Percentiles rank a stretch among this genome's conserved stretches.
These are phyloP conservation scores for Teratosphaeria pseudoeucalypti DNA, from an alignment of 2,329 filamentous ascomycete genomes.

Conservation along the genomic window DNA sequence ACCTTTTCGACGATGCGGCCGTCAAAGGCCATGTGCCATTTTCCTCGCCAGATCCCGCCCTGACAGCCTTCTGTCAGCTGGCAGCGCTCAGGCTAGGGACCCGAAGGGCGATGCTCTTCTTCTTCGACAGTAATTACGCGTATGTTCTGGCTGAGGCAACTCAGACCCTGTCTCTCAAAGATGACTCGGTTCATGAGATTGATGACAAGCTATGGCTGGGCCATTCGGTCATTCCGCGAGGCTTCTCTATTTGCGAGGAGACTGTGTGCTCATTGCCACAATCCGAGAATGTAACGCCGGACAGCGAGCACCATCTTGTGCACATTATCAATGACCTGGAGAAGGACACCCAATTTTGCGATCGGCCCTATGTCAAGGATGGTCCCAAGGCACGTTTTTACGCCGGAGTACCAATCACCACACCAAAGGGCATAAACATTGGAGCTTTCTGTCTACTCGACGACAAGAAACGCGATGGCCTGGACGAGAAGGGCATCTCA, in stretches of 20 bases:
- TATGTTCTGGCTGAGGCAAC: conserved; percentile 4
- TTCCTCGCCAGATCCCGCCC: conserved; percentile 25
- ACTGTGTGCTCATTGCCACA: conserved; percentile 14
- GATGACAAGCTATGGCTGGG: conserved; percentile 22
- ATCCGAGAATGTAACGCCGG: not conserved
- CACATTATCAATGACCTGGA: conserved; percentile 23
- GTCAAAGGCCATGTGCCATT: conserved; percentile 15
- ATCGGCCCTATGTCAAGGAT: conserved; percentile 18
- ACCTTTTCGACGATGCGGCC: conserved; percentile 14
- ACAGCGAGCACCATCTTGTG: not conserved
- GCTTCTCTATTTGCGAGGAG: conserved; percentile 22
- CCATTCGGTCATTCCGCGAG: conserved; percentile 19
- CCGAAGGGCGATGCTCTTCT: conserved; percentile 3
- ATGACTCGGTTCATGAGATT: conserved; percentile 12
- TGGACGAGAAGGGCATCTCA: conserved; percentile 39
- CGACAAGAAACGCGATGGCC: conserved; percentile 39
- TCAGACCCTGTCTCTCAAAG: not conserved
- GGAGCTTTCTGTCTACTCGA: conserved; percentile 53
- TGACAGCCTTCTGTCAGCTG: conserved; percentile 43
- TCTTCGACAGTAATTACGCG: conserved; percentile 1
- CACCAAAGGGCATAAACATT: conserved; percentile 47
- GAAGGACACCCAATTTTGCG: conserved; percentile 18
- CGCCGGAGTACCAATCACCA: conserved; percentile 51
- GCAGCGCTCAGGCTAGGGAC: conserved; percentile 26
- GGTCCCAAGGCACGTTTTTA: conserved; percentile 37